A percentile compares a stretch with the other conserved stretches of the same genome.
These are phyloP conservation scores for Nothophaeocryptopus gaeumannii DNA, from an alignment of 2,329 filamentous ascomycete genomes.

Conservation along the genomic window DNA sequence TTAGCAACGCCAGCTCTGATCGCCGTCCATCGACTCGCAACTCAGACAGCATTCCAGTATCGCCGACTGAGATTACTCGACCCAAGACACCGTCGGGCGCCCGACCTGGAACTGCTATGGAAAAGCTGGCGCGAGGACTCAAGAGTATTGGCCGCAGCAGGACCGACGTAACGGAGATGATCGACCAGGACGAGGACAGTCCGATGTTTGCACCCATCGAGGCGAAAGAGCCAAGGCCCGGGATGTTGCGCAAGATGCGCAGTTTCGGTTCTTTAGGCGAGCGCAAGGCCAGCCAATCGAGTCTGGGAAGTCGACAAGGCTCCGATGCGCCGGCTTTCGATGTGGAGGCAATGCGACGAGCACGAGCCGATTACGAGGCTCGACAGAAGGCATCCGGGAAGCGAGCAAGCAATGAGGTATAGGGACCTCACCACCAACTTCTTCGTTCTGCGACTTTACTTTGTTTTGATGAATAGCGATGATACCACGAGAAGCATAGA, in stretches of 20 bases:
- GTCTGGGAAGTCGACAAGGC: conserved; percentile 14
- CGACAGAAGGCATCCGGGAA: conserved; percentile 13
- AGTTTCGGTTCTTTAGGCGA: conserved; percentile 35
- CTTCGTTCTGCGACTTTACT: conserved; percentile 5
- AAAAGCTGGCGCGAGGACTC: conserved; percentile 59
- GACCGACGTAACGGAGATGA: conserved; percentile 51
- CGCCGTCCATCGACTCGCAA: conserved; percentile 22
- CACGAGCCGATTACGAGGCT: conserved; percentile 19
- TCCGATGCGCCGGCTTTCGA: conserved; percentile 22
- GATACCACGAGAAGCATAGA: conserved; percentile 21
- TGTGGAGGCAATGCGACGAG: conserved; percentile 22
- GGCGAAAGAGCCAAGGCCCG: conserved; percentile 19
- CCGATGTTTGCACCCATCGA: conserved; percentile 7
- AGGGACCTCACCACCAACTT: not conserved
- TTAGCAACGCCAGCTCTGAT: conserved; percentile 29
- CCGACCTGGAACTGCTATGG: conserved; percentile 51
- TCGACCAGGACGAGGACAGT: conserved; percentile 22
- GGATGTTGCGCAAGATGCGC: conserved; percentile 37
- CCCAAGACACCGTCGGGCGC: conserved; percentile 37
- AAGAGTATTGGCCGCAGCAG: conserved; percentile 56
- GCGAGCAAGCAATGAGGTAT: conserved; percentile 20
- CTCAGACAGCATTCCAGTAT: conserved; percentile 22
- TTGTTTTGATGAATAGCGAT: conserved; percentile 20
- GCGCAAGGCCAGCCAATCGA: conserved; percentile 23
- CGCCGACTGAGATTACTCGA: conserved; percentile 24